Evolutionary conservation across 495 filamentous ascomycete species (phyloP).

Genomic region (Penicillium lividum): DNA sequence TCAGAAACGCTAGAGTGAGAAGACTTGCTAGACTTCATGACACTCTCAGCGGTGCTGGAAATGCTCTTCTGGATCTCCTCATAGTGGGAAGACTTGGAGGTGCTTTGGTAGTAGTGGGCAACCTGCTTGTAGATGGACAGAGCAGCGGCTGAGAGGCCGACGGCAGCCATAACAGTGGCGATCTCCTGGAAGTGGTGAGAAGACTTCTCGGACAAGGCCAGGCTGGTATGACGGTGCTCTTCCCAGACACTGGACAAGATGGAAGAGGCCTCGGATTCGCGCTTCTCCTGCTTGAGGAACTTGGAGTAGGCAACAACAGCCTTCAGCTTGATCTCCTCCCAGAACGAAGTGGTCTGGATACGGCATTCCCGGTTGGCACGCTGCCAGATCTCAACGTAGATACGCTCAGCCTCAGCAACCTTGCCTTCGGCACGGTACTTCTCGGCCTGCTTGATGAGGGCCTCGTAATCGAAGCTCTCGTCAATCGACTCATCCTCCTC

Average conservation of each 20-base stretch:
- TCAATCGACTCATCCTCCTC: slow-evolving; percentile 26
- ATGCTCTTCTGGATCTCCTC: slow-evolving; percentile 35
- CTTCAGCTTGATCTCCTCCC: slow-evolving; percentile 34
- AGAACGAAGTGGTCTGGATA: slow-evolving; percentile 29
- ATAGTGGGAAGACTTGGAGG: slow-evolving; percentile 29
- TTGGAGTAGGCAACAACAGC: slow-evolving; percentile 32
- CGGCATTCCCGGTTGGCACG: slow-evolving; percentile 33
- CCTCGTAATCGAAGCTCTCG: slow-evolving; percentile 25
- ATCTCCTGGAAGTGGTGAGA: slow-evolving; percentile 33
- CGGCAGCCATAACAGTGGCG: slow-evolving; percentile 37
- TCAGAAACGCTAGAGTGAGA: slow-evolving; percentile 29
- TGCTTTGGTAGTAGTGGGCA: slow-evolving; percentile 31
- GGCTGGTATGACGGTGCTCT: slow-evolving; percentile 31
- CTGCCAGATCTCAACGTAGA: slow-evolving; percentile 42
- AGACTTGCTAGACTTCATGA: slow-evolving; percentile 29
- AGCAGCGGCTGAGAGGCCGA: slow-evolving; percentile 32
- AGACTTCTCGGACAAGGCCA: slow-evolving; percentile 26
- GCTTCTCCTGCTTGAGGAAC: slow-evolving; percentile 33
- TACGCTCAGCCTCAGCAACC: slow-evolving; percentile 28
- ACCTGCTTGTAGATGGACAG: slow-evolving; percentile 39
- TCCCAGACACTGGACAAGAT: slow-evolving; percentile 40
- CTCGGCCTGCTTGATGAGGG: slow-evolving; percentile 25
- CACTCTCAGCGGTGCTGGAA: slow-evolving; percentile 23
- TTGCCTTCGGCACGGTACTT: slow-evolving; percentile 24
- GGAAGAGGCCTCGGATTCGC: slow-evolving; percentile 35